Evolutionary conservation across 2,329 filamentous ascomycete genomes (phyloP).

Genomic region (Aspergillus ustus): DNA sequence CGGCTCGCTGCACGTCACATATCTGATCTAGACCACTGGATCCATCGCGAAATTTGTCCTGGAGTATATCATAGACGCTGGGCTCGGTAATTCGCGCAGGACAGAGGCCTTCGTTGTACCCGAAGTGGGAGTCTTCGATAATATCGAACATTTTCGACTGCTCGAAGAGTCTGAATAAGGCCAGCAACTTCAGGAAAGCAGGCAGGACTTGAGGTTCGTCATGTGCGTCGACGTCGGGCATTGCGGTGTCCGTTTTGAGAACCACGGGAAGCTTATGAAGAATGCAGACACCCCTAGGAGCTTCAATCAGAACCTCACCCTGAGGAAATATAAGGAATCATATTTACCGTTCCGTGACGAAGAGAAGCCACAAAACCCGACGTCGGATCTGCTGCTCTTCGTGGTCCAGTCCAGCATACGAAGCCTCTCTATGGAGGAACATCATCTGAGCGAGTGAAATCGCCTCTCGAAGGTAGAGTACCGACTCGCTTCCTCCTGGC

Average conservation of each 20-base stretch:
- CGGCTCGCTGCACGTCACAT: conserved; percentile 56
- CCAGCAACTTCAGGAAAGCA: conserved; percentile 55
- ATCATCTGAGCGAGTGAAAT: conserved; percentile 59
- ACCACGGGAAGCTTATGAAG: conserved; percentile 56
- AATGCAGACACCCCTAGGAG: conserved; percentile 52
- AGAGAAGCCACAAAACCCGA: conserved; percentile 54
- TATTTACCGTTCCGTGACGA: conserved; percentile 49
- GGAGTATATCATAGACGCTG: conserved; percentile 34
- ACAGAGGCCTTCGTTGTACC: conserved; percentile 2
- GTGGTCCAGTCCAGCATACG: conserved; percentile 42
- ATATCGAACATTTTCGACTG: conserved; percentile 56
- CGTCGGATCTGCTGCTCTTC: conserved; percentile 53
- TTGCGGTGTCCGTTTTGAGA: conserved; percentile 46
- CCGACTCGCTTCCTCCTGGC: conserved; percentile 52
- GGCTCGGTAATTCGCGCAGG: conserved; percentile 39
- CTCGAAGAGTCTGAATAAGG: conserved; percentile 57
- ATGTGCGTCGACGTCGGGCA: conserved; percentile 43
- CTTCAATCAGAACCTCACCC: not conserved
- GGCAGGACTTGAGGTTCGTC: conserved; percentile 53
- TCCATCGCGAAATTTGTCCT: conserved; percentile 50
- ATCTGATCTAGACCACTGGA: conserved; percentile 44
- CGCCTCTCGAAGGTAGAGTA: conserved; percentile 56
- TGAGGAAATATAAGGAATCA: no score
- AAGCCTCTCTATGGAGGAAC: conserved; percentile 51
- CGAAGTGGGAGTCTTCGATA: conserved; percentile 38